These are phyloP conservation scores for Annulohypoxylon stygium DNA, from an alignment of 495 filamentous ascomycete species.

Conservation along the genomic window DNA sequence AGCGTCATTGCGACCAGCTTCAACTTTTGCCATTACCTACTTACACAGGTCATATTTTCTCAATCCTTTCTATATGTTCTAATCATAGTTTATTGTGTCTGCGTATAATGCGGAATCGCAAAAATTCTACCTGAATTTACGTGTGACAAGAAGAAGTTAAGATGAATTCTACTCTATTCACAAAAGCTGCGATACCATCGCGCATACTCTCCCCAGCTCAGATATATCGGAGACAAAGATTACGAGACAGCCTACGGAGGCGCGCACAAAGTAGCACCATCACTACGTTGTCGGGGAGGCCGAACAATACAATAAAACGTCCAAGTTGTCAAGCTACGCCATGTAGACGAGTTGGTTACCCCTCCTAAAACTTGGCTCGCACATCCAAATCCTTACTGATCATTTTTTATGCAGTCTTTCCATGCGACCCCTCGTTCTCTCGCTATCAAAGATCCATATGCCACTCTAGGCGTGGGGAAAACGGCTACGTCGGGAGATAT, in stretches of 20 bases:
- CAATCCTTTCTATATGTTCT: slow-evolving; percentile 16
- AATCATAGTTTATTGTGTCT: slow-evolving; percentile 5
- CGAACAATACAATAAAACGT: slow-evolving; percentile 12
- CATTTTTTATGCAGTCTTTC: slow-evolving; percentile 69
- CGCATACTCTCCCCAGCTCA: slow-evolving; percentile 64
- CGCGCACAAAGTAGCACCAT: slow-evolving; percentile 49
- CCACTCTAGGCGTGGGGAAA: slow-evolving; percentile 84
- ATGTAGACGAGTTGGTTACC: slow-evolving; percentile 45
- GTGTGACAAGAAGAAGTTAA: slow-evolving; percentile 43
- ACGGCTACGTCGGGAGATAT: slow-evolving; percentile 86
- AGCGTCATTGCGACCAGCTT: slow-evolving; percentile 50
- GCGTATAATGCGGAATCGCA: slow-evolving; percentile 31
- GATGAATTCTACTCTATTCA: slow-evolving; percentile 65
- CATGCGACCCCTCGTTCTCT: slow-evolving; percentile 74
- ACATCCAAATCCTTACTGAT: slow-evolving; percentile 24
- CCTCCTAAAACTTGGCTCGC: slow-evolving; percentile 5
- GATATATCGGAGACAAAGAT: slow-evolving; percentile 60
- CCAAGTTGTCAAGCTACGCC: slow-evolving; percentile 18
- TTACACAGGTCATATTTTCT: slow-evolving; percentile 14
- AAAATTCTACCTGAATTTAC: background rate
- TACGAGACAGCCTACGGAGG: slow-evolving; percentile 53
- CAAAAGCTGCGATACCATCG: slow-evolving; percentile 64
- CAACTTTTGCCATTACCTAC: slow-evolving; percentile 14
- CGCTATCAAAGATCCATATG: slow-evolving; percentile 84
- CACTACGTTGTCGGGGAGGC: slow-evolving; percentile 38